Evolutionary conservation across 2,329 filamentous ascomycete genomes (phyloP).

Genomic region (Hypoxylon sp.): DNA sequence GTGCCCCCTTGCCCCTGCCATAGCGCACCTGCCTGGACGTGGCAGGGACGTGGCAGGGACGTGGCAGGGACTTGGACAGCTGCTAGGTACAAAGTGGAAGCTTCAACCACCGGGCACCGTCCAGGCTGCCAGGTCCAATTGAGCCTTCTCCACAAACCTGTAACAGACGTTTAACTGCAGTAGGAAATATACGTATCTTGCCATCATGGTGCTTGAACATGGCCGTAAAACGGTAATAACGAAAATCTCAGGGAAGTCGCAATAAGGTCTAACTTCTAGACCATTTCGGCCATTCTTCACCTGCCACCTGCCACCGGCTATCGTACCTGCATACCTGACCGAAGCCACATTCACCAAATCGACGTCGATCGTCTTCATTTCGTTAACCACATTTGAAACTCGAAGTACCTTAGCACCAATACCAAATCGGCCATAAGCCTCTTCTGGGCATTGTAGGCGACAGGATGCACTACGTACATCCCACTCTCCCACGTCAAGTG

Average conservation of each 20-base stretch:
- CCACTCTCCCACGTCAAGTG: conserved; percentile 1
- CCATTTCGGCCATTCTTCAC: conserved; percentile 23
- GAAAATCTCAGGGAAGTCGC: conserved; percentile 11
- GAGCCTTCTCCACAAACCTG: conserved; percentile 36
- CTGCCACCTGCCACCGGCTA: conserved; percentile 6
- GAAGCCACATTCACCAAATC: conserved; percentile 18
- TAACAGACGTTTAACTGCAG: conserved; percentile 36
- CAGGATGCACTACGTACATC: conserved; percentile 13
- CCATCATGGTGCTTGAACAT: conserved; percentile 12
- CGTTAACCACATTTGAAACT: conserved; percentile 31
- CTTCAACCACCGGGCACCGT: not conserved
- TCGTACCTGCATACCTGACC: conserved; percentile 12
- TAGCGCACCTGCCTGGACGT: not conserved
- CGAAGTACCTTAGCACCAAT: conserved; percentile 8
- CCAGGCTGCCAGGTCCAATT: not conserved
- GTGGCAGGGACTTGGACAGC: not conserved
- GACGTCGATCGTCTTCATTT: conserved; percentile 35
- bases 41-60: not conserved
- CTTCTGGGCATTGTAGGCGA: conserved; percentile 8
- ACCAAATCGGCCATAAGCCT: conserved; percentile 10
- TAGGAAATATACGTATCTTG: conserved; percentile 32
- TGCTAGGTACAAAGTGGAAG: conserved; percentile 13
- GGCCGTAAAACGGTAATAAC: conserved; percentile 19
- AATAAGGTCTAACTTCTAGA: conserved; percentile 27
- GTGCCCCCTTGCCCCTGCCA: not conserved